These are phyloP conservation scores for Sporodiniella umbellata DNA, from an alignment of 371 early-diverging fungal species.

Conservation along the genomic window DNA sequence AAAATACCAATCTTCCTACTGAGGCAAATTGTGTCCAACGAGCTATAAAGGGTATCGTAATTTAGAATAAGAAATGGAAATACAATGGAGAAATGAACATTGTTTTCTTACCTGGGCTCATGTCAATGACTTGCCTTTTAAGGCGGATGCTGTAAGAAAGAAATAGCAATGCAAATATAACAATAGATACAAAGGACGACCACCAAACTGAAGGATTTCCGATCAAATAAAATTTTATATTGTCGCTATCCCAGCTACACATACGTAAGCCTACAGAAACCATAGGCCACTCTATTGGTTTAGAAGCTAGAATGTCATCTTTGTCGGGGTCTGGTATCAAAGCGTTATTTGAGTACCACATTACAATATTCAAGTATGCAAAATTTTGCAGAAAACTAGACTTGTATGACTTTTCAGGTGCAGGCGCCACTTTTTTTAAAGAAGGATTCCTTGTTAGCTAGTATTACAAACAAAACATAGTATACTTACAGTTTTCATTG, in stretches of 20 bases:
- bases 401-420: constrained; percentile 60
- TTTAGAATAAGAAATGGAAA: too few relatives aligned
- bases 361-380: constrained; percentile 90
- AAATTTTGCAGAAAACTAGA: constrained; percentile 85
- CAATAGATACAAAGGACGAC: constrained; percentile 66
- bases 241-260: constrained; percentile 92
- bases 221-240: constrained; percentile 90
- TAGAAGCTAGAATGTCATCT: constrained; percentile 86
- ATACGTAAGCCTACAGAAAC: constrained; percentile 91
- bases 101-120: constrained; percentile 36
- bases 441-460: too few relatives aligned
- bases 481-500: constrained; percentile 53
- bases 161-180: constrained; percentile 36
- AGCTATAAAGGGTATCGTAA: not conserved
- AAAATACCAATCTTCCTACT: constrained; percentile 66
- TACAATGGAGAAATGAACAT: not conserved
- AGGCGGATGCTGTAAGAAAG: constrained; percentile 58
- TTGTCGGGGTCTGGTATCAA: constrained; percentile 95
- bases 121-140: constrained; percentile 63
- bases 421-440: constrained; percentile 62
- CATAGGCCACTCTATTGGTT: constrained; percentile 95
- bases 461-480: not conserved
- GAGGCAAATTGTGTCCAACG: constrained; percentile 68
- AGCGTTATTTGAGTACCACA: constrained; percentile 98
- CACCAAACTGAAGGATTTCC: constrained; percentile 98